These are phyloP conservation scores for Hypoxylon lienhwacheense DNA, from an alignment of 495 filamentous ascomycete species.

Conservation along the genomic window DNA sequence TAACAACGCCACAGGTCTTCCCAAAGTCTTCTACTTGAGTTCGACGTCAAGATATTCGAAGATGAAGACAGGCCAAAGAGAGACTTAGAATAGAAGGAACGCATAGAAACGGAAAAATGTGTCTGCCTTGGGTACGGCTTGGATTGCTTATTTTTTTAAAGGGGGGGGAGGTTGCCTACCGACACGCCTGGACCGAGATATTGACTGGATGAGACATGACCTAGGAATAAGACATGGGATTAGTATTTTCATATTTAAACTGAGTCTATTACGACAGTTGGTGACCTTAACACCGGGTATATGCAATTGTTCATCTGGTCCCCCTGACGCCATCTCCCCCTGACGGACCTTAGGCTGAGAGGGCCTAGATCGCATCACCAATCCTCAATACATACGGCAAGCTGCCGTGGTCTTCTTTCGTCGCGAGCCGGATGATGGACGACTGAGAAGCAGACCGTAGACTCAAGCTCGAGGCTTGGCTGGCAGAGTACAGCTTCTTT, in stretches of 20 bases:
- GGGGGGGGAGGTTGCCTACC: too few species aligned
- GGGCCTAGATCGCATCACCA: slow-evolving; percentile 18
- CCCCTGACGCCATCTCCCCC: background rate
- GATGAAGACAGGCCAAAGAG: slow-evolving; percentile 3
- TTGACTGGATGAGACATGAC: slow-evolving; percentile 10
- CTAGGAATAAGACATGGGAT: slow-evolving; percentile 13
- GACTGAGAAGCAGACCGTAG: slow-evolving; percentile 40
- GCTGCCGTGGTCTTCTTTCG: slow-evolving; percentile 38
- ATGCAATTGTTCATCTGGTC: slow-evolving; percentile 14
- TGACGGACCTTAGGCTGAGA: background rate
- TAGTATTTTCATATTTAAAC: background rate
- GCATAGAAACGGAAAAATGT: background rate
- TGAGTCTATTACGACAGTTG: background rate
- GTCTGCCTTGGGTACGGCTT: too few species aligned
- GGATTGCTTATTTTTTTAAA: too few species aligned
- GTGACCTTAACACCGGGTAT: slow-evolving; percentile 7
- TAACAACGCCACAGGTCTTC: slow-evolving; percentile 11
- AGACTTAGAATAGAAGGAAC: background rate
- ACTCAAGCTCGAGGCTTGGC: slow-evolving; percentile 45
- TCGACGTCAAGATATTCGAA: background rate
- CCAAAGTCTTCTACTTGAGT: background rate
- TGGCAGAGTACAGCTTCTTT: slow-evolving; percentile 42
- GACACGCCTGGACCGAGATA: too few species aligned
- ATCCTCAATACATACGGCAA: slow-evolving; percentile 49
- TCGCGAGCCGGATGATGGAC: slow-evolving; percentile 49